Evolutionary conservation across 805 yeast genomes (phyloP).

Genomic region (Kuraishia borneana): DNA sequence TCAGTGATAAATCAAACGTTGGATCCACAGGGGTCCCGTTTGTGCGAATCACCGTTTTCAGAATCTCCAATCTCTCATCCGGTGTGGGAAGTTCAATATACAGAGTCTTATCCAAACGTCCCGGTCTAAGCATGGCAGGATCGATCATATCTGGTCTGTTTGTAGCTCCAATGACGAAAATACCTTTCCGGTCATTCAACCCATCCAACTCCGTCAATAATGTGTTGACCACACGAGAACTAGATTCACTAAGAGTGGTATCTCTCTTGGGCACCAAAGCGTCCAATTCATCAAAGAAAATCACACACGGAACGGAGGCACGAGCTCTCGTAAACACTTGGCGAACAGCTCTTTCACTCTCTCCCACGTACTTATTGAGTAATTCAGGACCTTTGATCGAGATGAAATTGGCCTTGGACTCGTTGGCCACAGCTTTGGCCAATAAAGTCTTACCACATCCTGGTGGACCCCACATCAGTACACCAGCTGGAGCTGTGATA

Average conservation of each 20-base stretch:
- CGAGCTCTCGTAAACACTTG: conserved; percentile 90
- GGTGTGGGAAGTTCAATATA: conserved; percentile 82
- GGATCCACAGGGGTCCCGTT: conserved; percentile 66
- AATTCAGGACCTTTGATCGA: conserved; percentile 95
- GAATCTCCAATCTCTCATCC: conserved; percentile 70
- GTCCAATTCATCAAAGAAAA: conserved; percentile 92
- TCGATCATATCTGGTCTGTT: conserved; percentile 98
- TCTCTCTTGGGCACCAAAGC: conserved; percentile 95
- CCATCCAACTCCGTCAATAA: conserved; percentile 93
- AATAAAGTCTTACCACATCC: conserved; percentile 96
- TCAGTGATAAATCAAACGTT: conserved; percentile 44
- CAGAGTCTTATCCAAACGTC: conserved; percentile 85
- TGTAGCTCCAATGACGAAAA: conserved; percentile 93
- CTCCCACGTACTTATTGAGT: conserved; percentile 93
- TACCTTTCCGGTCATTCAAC: conserved; percentile 82
- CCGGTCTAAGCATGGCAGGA: conserved; percentile 96
- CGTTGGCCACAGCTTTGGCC: conserved; percentile 97
- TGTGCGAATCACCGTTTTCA: conserved; percentile 60
- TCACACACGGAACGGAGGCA: conserved; percentile 89
- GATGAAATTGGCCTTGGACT: conserved; percentile 91
- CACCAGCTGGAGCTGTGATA: conserved; percentile 95
- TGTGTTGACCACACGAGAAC: conserved; percentile 91
- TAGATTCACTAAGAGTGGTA: conserved; percentile 74
- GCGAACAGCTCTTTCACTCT: conserved; percentile 85
- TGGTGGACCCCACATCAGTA: conserved; percentile 97